These are phyloP conservation scores for Verticillium longisporum DNA, from an alignment of 2,329 filamentous ascomycete species.

Conservation along the genomic window DNA sequence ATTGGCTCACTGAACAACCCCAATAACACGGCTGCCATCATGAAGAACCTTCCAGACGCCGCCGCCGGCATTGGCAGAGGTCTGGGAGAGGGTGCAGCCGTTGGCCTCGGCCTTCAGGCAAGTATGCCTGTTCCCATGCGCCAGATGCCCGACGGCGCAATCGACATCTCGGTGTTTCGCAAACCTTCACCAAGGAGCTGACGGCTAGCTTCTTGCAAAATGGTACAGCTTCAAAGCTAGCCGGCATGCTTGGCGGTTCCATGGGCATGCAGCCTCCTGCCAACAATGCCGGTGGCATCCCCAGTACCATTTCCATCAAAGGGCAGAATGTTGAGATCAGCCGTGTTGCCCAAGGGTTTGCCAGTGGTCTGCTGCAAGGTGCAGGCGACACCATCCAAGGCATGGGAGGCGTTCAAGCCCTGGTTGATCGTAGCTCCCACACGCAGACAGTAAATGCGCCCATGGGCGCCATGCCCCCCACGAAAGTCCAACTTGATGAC, in stretches of 20 bases:
- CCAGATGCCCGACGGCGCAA: constrained; percentile 12
- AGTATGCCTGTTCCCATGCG: constrained; percentile 11
- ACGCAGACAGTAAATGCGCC: constrained; percentile 2
- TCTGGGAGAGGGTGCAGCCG: constrained; percentile 15
- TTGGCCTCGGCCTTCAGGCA: constrained; percentile 20
- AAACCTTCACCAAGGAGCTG: constrained; percentile 19
- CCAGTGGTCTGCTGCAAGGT: constrained; percentile 26
- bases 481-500: constrained; percentile 24
- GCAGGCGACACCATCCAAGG: constrained; percentile 22
- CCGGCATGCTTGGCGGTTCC: constrained; percentile 6
- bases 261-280: not conserved
- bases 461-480: constrained; percentile 11
- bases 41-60: constrained; percentile 15
- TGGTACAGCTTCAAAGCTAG: constrained; percentile 19
- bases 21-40: constrained; percentile 6
- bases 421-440: constrained; percentile 20
- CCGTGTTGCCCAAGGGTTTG: constrained; percentile 25
- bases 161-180: constrained; percentile 15
- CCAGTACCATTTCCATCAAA: constrained; percentile 10
- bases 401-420: constrained; percentile 22
- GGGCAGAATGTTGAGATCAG: constrained; percentile 14
- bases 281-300: constrained; percentile 6
- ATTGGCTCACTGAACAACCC: constrained; percentile 6
- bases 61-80: constrained; percentile 21
- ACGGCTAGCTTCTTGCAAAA: constrained; percentile 23